A percentile compares a stretch with the other conserved stretches of the same genome.
These are phyloP conservation scores for Leccinum ochraceum DNA, from an alignment of 768 basidiomycete species.

Conservation along the genomic window DNA sequence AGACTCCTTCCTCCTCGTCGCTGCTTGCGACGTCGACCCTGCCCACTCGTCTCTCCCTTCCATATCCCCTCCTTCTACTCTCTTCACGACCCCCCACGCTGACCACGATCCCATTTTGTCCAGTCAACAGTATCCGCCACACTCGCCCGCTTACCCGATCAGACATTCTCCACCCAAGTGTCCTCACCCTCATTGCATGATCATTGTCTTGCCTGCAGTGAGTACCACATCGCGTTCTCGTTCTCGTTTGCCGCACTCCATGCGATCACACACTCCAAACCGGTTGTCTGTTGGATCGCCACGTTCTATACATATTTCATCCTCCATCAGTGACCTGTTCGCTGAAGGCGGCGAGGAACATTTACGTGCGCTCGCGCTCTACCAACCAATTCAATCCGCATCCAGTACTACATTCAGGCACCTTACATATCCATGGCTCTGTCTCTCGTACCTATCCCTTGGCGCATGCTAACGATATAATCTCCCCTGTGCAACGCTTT, in stretches of 20 bases:
- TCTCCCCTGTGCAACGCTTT: conserved; percentile 23
- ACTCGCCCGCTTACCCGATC: conserved; percentile 34
- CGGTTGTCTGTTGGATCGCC: not conserved
- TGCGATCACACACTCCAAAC: conserved; percentile 6
- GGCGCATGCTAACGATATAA: conserved; percentile 24
- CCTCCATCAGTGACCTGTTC: conserved; percentile 12
- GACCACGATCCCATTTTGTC: conserved; percentile 39
- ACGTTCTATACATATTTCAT: conserved; percentile 16
- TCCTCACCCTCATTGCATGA: conserved; percentile 42
- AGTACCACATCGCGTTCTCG: conserved; percentile 26
- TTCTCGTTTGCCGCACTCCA: conserved; percentile 12
- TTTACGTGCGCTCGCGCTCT: not conserved
- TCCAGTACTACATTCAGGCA: conserved; percentile 2
- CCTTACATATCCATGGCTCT: conserved; percentile 8
- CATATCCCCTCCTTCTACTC: conserved; percentile 26
- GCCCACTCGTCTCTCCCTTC: conserved; percentile 20
- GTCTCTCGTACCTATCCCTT: conserved; percentile 3
- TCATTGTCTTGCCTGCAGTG: conserved; percentile 37
- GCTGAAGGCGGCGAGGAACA: conserved; percentile 1
- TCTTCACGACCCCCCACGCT: conserved; percentile 36
- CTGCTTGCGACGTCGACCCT: conserved; percentile 23
- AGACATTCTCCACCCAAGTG: conserved; percentile 42
- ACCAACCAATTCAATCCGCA: not conserved
- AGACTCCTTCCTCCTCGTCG: conserved; percentile 27
- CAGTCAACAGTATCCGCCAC: conserved; percentile 31